Evolutionary conservation across 768 basidiomycete species (phyloP).

Genomic region (Sistotremastrum niveocremeum): DNA sequence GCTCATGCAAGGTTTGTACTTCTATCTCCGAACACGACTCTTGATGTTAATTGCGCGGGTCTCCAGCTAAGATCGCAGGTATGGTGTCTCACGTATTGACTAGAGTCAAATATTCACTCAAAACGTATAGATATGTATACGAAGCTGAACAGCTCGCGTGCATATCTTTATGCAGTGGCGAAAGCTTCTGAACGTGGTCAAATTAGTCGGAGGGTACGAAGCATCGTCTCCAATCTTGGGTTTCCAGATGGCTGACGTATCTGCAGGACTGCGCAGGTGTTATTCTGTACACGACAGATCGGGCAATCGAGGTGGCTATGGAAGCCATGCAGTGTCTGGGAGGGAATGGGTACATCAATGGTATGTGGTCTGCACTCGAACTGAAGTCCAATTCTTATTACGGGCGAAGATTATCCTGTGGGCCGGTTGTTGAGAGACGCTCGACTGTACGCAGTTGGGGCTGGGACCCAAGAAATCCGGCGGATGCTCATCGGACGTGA

Average conservation of each 20-base stretch:
- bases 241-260: background rate
- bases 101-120: slow-evolving; percentile 44
- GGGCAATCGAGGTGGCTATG: slow-evolving; percentile 78
- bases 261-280: slow-evolving; percentile 86
- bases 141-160: slow-evolving; percentile 72
- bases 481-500: slow-evolving; percentile 90
- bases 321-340: slow-evolving; percentile 91
- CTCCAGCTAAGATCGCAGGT: slow-evolving; percentile 7
- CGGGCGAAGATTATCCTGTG: slow-evolving; percentile 63
- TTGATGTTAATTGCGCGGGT: background rate
- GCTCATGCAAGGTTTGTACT: slow-evolving; percentile 74
- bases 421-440: slow-evolving; percentile 83
- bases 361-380: slow-evolving; percentile 25
- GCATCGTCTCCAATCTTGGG: background rate
- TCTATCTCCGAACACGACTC: background rate
- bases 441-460: slow-evolving; percentile 83
- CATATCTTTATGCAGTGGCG: slow-evolving; percentile 90
- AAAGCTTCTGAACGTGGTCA: slow-evolving; percentile 72
- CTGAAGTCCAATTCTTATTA: background rate
- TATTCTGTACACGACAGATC: slow-evolving; percentile 87
- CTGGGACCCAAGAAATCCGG: slow-evolving; percentile 93
- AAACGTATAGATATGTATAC: slow-evolving; percentile 80
- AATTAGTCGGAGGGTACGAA: slow-evolving; percentile 61
- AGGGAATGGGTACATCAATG: slow-evolving; percentile 94
- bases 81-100: slow-evolving; percentile 7